These are phyloP conservation scores for Didymella segeticola DNA, from an alignment of 2,329 filamentous ascomycete genomes.

Conservation along the genomic window DNA sequence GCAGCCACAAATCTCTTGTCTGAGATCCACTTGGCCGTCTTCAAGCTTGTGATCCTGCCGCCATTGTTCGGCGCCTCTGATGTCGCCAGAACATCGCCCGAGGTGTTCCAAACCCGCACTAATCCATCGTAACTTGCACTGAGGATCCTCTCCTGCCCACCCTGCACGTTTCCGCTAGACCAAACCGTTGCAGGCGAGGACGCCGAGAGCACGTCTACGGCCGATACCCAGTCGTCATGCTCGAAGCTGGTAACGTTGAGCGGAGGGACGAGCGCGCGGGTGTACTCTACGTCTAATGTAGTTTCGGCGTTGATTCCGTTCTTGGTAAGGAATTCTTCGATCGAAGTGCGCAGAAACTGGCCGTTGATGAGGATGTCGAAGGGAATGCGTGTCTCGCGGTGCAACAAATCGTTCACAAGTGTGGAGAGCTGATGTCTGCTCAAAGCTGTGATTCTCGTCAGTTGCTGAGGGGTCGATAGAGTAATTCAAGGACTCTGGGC, in stretches of 20 bases:
- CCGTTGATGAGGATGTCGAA: slow-evolving; percentile 97
- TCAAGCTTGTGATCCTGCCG: slow-evolving; percentile 72
- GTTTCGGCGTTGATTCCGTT: slow-evolving; percentile 90
- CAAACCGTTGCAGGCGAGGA: slow-evolving; percentile 67
- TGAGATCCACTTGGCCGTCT: slow-evolving; percentile 82
- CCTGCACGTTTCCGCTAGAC: slow-evolving; percentile 56
- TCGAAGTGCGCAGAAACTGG: slow-evolving; percentile 83
- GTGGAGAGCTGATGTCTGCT: slow-evolving; percentile 59
- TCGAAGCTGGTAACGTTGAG: slow-evolving; percentile 90
- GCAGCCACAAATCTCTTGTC: slow-evolving; percentile 80
- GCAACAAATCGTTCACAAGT: slow-evolving; percentile 67
- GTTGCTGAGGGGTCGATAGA: background rate
- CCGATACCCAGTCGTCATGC: slow-evolving; percentile 96
- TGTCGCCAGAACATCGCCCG: slow-evolving; percentile 81
- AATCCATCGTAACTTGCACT: slow-evolving; percentile 94
- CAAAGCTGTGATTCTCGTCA: slow-evolving; percentile 32
- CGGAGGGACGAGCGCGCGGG: slow-evolving; percentile 87
- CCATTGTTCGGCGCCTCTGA: slow-evolving; percentile 71
- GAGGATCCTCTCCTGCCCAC: slow-evolving; percentile 75
- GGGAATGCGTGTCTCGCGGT: slow-evolving; percentile 69
- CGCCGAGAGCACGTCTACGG: slow-evolving; percentile 78
- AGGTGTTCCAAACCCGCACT: slow-evolving; percentile 84
- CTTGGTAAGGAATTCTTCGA: slow-evolving; percentile 86
- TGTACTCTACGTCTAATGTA: slow-evolving; percentile 88
- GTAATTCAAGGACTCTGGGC: background rate